Percentiles rank a stretch among this genome's conserved stretches.
Evolutionary conservation across 495 filamentous ascomycete species (phyloP).

Genomic region (Annulohypoxylon nitens): DNA sequence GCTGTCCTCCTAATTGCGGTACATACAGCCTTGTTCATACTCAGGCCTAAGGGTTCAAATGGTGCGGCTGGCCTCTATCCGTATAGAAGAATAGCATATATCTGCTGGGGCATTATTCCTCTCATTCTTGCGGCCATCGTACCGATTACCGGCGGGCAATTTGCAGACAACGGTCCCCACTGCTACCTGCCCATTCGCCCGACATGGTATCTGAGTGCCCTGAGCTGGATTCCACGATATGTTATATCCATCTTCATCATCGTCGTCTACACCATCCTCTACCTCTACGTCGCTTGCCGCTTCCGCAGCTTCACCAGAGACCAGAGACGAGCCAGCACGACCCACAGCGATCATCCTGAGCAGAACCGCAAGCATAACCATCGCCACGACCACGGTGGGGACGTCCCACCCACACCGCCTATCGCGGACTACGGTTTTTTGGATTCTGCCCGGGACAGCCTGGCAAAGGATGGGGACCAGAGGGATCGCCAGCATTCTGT

Average conservation of each 20-base stretch:
- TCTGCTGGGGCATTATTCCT: slow-evolving; percentile 68
- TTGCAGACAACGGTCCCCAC: slow-evolving; percentile 72
- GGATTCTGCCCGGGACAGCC: slow-evolving; percentile 46
- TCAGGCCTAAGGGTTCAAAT: slow-evolving; percentile 61
- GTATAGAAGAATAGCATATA: slow-evolving; percentile 69
- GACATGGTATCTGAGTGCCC: slow-evolving; percentile 73
- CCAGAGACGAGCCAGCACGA: slow-evolving; percentile 49
- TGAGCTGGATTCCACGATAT: slow-evolving; percentile 81
- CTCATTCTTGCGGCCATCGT: slow-evolving; percentile 70
- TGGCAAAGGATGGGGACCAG: slow-evolving; percentile 39
- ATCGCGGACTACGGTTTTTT: slow-evolving; percentile 60
- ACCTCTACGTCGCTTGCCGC: slow-evolving; percentile 69
- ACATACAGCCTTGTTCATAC: slow-evolving; percentile 77
- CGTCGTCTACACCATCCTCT: slow-evolving; percentile 73
- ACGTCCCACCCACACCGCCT: slow-evolving; percentile 54
- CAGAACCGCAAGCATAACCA: slow-evolving; percentile 21
- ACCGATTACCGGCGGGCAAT: slow-evolving; percentile 67
- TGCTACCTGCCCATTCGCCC: slow-evolving; percentile 74
- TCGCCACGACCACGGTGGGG: slow-evolving; percentile 23
- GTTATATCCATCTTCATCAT: slow-evolving; percentile 72
- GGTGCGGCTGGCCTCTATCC: slow-evolving; percentile 70
- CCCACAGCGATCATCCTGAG: slow-evolving; percentile 19
- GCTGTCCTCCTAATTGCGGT: slow-evolving; percentile 77
- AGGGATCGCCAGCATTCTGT: slow-evolving; percentile 49
- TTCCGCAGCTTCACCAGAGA: slow-evolving; percentile 44